Evolutionary conservation across 2,329 filamentous ascomycete genomes (phyloP).

Genomic region (Hymenoscyphus albidus): DNA sequence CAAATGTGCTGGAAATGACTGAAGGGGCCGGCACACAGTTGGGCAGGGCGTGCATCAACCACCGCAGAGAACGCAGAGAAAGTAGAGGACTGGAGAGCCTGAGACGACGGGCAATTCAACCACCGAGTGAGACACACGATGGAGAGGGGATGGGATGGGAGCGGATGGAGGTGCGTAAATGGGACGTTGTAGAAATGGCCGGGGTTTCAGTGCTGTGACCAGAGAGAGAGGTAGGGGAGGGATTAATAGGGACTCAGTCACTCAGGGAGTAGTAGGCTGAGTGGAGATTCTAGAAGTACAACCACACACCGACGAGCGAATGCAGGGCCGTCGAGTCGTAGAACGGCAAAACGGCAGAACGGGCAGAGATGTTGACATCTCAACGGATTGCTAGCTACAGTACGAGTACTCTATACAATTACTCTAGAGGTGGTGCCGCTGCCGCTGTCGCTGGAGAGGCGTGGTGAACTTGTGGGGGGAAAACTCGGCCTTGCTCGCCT

Average conservation of each 20-base stretch:
- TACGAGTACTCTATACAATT: not conserved
- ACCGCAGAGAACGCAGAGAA: not conserved
- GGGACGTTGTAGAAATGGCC: not conserved
- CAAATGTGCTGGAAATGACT: not conserved
- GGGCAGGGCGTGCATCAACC: not conserved
- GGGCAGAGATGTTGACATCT: not conserved
- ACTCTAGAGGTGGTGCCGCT: too few species aligned
- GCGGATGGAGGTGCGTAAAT: not conserved
- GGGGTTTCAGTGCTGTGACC: conserved; percentile 2
- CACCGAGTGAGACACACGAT: not conserved
- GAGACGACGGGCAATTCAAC: not conserved
- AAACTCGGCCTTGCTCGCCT: not conserved
- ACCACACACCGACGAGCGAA: not conserved
- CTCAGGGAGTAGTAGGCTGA: too few species aligned
- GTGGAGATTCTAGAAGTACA: too few species aligned
- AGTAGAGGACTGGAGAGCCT: not conserved
- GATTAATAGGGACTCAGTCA: not conserved
- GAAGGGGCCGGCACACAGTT: not conserved
- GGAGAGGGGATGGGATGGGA: not conserved
- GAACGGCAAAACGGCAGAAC: too few species aligned
- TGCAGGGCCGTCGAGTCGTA: not conserved
- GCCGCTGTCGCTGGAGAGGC: not conserved
- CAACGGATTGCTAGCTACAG: not conserved
- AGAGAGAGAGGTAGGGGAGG: not conserved
- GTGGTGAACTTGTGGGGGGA: not conserved